phyloP scores from a whole-genome alignment of 257 asterid genomes.

The Fraxinus cuspidata region DNA sequence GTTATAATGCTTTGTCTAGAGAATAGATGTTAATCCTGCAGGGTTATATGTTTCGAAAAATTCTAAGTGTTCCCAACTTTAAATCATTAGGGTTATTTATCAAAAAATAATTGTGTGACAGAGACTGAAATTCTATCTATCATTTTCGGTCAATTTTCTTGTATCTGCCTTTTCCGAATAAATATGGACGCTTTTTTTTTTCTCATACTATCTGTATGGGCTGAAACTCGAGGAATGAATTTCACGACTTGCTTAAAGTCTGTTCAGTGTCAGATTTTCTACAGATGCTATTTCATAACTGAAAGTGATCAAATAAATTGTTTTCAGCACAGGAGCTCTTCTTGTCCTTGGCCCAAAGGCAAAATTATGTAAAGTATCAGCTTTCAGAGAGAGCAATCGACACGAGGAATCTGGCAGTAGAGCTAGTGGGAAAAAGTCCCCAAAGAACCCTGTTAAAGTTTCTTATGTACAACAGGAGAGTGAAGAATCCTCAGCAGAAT shows the following conservation, averaged over 20 bases:
- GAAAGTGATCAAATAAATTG: slow-evolving; percentile 31
- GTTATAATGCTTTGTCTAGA: neutral
- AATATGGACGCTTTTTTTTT: neutral
- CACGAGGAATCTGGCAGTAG: slow-evolving; percentile 60
- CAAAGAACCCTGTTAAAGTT: slow-evolving; percentile 57
- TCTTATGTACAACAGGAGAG: slow-evolving; percentile 69
- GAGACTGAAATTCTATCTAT: neutral
- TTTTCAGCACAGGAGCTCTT: slow-evolving; percentile 61
- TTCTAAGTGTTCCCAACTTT: neutral
- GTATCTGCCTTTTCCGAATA: neutral
- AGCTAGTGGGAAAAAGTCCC: slow-evolving; percentile 58
- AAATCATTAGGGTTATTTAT: neutral
- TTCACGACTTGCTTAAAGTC: neutral
- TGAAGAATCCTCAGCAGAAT: slow-evolving; percentile 58
- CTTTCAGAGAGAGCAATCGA: slow-evolving; percentile 70
- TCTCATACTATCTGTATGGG: neutral
- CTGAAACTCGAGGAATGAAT: neutral
- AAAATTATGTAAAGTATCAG: slow-evolving; percentile 61
- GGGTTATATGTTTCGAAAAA: neutral
- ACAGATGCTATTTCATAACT: slow-evolving; percentile 15
- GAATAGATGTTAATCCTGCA: neutral
- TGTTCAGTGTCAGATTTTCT: slow-evolving; percentile 13
- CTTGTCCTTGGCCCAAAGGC: slow-evolving; percentile 52
- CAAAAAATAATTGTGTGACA: neutral
- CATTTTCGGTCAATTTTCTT: neutral